phyloP scores from a whole-genome alignment of 1,139 yeast genomes.

The Candida smagusa region DNA sequence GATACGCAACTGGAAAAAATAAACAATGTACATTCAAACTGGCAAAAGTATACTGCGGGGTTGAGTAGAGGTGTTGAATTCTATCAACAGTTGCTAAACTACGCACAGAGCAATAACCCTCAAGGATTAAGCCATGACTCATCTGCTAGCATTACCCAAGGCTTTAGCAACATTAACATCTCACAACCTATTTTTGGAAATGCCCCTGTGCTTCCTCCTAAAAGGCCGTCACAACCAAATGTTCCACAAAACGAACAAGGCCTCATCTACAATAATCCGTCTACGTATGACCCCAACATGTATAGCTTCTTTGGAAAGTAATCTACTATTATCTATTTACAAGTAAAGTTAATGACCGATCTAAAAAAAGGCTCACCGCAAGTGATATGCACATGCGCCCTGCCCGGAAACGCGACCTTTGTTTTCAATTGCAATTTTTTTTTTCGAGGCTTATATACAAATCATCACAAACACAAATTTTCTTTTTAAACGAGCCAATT shows the following conservation, averaged over 20 bases:
- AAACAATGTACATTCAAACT: slow-evolving; percentile 50
- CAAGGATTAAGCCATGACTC: neutral
- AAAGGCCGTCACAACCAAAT: slow-evolving; percentile 8
- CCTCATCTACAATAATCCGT: slow-evolving; percentile 46
- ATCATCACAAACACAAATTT: too few relatives aligned
- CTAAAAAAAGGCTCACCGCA: too few relatives aligned
- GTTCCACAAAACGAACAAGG: slow-evolving; percentile 10
- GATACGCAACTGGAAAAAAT: slow-evolving; percentile 35
- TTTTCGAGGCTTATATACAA: too few relatives aligned
- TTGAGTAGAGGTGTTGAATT: slow-evolving; percentile 58
- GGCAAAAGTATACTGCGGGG: slow-evolving; percentile 61
- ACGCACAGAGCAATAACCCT: slow-evolving; percentile 24
- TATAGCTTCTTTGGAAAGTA: slow-evolving; percentile 34
- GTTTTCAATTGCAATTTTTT: too few relatives aligned
- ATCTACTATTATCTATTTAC: too few relatives aligned
- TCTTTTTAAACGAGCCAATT: too few relatives aligned
- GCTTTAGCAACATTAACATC: slow-evolving; percentile 4
- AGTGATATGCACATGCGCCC: too few relatives aligned
- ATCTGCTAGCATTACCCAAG: slow-evolving; percentile 9
- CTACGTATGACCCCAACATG: slow-evolving; percentile 48
- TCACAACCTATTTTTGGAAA: slow-evolving; percentile 6
- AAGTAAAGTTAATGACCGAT: too few relatives aligned
- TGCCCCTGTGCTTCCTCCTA: slow-evolving; percentile 22
- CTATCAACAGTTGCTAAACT: slow-evolving; percentile 53
- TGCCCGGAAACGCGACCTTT: too few relatives aligned